phyloP scores from a whole-genome alignment of 164 flowering plant genomes.

The Kingdonia uniflora region DNA sequence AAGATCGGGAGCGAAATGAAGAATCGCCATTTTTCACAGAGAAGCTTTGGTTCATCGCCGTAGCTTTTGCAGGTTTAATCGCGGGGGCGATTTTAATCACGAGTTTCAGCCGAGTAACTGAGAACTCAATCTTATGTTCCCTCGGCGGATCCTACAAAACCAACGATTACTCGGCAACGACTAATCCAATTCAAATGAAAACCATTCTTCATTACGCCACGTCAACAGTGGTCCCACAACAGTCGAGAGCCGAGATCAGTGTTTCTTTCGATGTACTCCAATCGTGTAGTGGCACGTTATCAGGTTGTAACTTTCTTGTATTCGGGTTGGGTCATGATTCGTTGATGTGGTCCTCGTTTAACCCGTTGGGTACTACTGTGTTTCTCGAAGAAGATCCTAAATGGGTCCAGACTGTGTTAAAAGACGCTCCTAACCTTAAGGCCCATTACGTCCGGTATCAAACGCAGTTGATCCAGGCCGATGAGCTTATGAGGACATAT shows the following conservation, averaged over 20 bases:
- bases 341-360: conserved; percentile 36
- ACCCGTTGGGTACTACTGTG: conserved; percentile 26
- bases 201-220: conserved; percentile 38
- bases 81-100: conserved; percentile 15
- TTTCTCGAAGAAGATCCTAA: conserved; percentile 62
- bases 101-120: conserved; percentile 7
- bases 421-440: conserved; percentile 31
- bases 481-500: conserved; percentile 26
- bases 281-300: conserved; percentile 8
- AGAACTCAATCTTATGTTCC: conserved; percentile 10
- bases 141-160: background rate
- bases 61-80: conserved; percentile 12
- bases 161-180: background rate
- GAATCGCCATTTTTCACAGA: conserved; percentile 6
- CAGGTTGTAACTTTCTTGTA: conserved; percentile 40
- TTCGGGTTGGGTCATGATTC: conserved; percentile 42
- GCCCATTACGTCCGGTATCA: conserved; percentile 46
- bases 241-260: conserved; percentile 18
- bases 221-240: conserved; percentile 22
- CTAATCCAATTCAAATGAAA: conserved; percentile 8
- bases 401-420: conserved; percentile 49
- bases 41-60: conserved; percentile 16
- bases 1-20: no score
- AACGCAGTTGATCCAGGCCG: conserved; percentile 47
- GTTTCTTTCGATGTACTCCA: conserved; percentile 24